Evolutionary conservation across 2,329 filamentous ascomycete species (phyloP).

Genomic region (Meredithiella fracta): DNA sequence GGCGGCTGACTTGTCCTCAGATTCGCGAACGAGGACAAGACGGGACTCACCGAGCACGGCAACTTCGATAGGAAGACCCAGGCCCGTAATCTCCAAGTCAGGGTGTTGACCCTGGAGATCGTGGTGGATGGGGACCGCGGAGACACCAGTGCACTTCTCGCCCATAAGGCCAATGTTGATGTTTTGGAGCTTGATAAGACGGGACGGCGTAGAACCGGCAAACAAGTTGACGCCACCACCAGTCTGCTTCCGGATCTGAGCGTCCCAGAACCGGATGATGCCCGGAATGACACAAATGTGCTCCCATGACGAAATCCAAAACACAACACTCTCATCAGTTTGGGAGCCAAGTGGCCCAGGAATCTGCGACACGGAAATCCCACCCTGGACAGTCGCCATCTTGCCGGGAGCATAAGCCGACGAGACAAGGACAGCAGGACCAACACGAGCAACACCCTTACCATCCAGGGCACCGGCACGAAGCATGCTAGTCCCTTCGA

Average conservation of each 20-base stretch:
- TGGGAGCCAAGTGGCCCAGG: constrained; percentile 25
- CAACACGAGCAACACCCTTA: constrained; percentile 24
- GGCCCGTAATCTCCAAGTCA: constrained; percentile 18
- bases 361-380: constrained; percentile 33
- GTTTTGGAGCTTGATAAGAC: constrained; percentile 39
- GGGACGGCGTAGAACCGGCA: constrained; percentile 35
- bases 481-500: constrained; percentile 42
- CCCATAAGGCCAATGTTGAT: constrained; percentile 37
- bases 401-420: constrained; percentile 32
- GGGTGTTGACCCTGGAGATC: constrained; percentile 20
- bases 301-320: constrained; percentile 41
- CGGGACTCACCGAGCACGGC: constrained; percentile 39
- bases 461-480: constrained; percentile 25
- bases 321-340: constrained; percentile 36
- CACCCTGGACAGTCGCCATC: constrained; percentile 34
- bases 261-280: constrained; percentile 42
- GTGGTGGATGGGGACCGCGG: constrained; percentile 22
- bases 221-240: constrained; percentile 39
- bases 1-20: constrained; percentile 27
- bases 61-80: constrained; percentile 34
- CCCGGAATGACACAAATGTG: constrained; percentile 40
- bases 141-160: constrained; percentile 38
- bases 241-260: constrained; percentile 34
- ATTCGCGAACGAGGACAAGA: constrained; percentile 37
- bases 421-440: constrained; percentile 26